Conservation (phyloP, 352 stramenopile species). For the Phytophthora sp. region DNA sequence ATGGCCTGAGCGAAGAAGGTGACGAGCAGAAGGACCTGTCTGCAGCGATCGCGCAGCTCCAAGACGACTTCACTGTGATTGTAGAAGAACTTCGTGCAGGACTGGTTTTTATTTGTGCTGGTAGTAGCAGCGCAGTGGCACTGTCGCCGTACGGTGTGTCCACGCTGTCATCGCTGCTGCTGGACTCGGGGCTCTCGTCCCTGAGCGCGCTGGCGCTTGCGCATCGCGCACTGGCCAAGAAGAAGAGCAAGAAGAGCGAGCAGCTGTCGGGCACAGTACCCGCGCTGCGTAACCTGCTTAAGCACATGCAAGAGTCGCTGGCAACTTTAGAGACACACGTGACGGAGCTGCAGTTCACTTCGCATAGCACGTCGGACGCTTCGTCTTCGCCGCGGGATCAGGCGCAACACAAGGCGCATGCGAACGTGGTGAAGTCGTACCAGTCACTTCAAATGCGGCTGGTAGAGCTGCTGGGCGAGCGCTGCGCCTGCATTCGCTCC, state of each 20-base stretch:
- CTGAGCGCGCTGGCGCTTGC: slow-evolving; percentile 53
- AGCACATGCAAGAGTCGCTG: slow-evolving; percentile 65
- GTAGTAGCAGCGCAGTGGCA: slow-evolving; percentile 10
- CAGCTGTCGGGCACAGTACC: slow-evolving; percentile 24
- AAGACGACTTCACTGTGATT: slow-evolving; percentile 40
- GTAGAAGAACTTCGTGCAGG: slow-evolving; percentile 25
- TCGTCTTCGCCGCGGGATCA: slow-evolving; percentile 7
- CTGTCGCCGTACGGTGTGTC: slow-evolving; percentile 65
- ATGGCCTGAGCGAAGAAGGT: slow-evolving; percentile 12
- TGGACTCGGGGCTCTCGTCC: slow-evolving; percentile 66
- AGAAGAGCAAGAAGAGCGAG: slow-evolving; percentile 77
- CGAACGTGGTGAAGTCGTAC: slow-evolving; percentile 54
- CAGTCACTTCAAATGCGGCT: slow-evolving; percentile 41
- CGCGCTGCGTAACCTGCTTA: slow-evolving; percentile 61
- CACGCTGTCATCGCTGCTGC: slow-evolving; percentile 54
- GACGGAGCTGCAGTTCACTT: slow-evolving; percentile 34
- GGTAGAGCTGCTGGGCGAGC: slow-evolving; percentile 43
- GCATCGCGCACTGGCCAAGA: slow-evolving; percentile 56
- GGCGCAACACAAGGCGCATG: slow-evolving; percentile 37
- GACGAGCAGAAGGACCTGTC: slow-evolving; percentile 25
- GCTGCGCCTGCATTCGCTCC: slow-evolving; percentile 38
- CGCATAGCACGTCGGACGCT: slow-evolving; percentile 1
- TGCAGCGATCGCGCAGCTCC: slow-evolving; percentile 28
- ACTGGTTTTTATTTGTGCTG: slow-evolving; percentile 23
- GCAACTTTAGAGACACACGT: slow-evolving; percentile 47